Base-by-base conservation (phyloP, 495 filamentous ascomycete species). In the Penicillium paxilli region DNA sequence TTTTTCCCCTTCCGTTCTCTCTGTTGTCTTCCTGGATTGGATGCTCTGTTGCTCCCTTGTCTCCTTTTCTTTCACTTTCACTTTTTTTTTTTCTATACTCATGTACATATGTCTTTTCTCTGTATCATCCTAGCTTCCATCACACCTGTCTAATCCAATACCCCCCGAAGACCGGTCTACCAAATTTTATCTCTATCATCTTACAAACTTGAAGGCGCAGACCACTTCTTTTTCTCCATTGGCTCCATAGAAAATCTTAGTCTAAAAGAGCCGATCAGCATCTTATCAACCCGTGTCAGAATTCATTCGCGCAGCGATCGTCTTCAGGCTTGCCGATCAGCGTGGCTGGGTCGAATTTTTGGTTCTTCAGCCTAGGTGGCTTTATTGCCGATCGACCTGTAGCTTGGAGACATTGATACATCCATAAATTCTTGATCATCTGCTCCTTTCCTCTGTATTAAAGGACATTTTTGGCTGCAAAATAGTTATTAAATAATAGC, bases 41-140 rank as follows among this genome's bases (percentile, higher is more conserved):
- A n/a, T n/a, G n/a, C n/a, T n/a, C n/a, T n/a, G n/a, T 40, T 14
- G 3, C n/a, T 11, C 10, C 30, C 30, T 32, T 32, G 11, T 14
- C 30, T 32, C 10, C 28, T 24, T 44, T 12, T 38, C 28, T 33
- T 16, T 20, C 35, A 38, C n/a, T 7, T 38, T 38, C 35, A 38
- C 35, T 32, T 32, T 48, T 44, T 32, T 14, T 21, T 49, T 2
- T 21, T 30, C 12, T 26, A 32, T 55, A 55, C n/a, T 24, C 38
- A 28, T 16, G 60, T 62, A 64, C 48, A 56, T 65, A 58, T 52
- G 51, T 32, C 26, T 54, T 51, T 50, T 28, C 17, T 40, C 30
- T 50, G 28, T 56, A 7, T 30, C 28, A 23, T 32, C 33, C 30
- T 32, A 32, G 30, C 30, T 46, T 42, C 5, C 14, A 54, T 35